Evolutionary conservation across 108 stramenopile species (phyloP).

Genomic region (Stephanodiscus triporus): DNA sequence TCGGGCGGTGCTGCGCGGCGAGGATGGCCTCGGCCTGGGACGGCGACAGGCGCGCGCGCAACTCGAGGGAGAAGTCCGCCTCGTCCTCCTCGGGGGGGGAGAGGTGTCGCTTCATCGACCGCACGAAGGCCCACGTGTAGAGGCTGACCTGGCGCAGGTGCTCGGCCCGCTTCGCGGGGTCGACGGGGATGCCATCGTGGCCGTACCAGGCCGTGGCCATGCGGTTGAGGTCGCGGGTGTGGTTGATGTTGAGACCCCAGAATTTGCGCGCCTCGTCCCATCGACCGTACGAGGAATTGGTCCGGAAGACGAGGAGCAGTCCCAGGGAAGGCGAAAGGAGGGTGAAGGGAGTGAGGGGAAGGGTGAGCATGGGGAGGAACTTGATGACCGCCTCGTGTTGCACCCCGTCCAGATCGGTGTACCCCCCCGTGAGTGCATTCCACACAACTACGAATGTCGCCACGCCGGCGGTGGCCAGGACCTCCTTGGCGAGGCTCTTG

Average conservation of each 20-base stretch:
- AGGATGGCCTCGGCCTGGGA: slow-evolving; percentile 67
- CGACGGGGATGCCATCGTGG: slow-evolving; percentile 30
- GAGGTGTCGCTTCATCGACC: slow-evolving; percentile 76
- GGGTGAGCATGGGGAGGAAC: slow-evolving; percentile 37
- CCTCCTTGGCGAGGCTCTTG: slow-evolving; percentile 63
- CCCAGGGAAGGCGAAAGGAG: slow-evolving; percentile 68
- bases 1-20: slow-evolving; percentile 71
- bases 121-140: slow-evolving; percentile 79
- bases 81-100: slow-evolving; percentile 74
- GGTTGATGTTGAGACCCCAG: slow-evolving; percentile 83
- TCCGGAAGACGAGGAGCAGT: slow-evolving; percentile 76
- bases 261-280: slow-evolving; percentile 88
- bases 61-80: slow-evolving; percentile 50
- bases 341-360: slow-evolving; percentile 73
- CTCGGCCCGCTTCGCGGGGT: slow-evolving; percentile 46
- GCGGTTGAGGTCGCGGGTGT: slow-evolving; percentile 74
- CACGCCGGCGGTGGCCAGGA: slow-evolving; percentile 45
- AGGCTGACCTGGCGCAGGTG: slow-evolving; percentile 57
- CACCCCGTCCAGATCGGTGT: slow-evolving; percentile 61
- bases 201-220: slow-evolving; percentile 75
- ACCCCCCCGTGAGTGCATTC: slow-evolving; percentile 63
- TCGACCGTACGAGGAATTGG: slow-evolving; percentile 77
- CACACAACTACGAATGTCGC: slow-evolving; percentile 57
- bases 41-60: slow-evolving; percentile 57
- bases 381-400: slow-evolving; percentile 46